These are phyloP conservation scores for Azolla pinnata DNA, from an alignment of 75 land plant genomes.

Conservation along the genomic window DNA sequence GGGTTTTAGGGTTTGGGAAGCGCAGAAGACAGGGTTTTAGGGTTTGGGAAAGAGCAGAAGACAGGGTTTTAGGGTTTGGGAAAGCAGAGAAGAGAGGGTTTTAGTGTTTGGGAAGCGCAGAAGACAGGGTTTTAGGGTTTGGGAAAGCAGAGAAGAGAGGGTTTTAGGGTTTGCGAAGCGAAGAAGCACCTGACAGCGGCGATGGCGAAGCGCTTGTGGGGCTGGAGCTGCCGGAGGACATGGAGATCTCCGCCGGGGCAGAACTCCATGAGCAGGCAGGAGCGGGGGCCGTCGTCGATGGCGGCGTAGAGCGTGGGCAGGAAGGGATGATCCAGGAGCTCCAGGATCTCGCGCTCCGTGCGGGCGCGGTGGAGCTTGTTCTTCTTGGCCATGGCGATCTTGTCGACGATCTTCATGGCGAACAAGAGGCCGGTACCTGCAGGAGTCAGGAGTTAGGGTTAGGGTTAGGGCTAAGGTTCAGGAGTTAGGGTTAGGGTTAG, in stretches of 20 bases:
- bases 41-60: too few species aligned
- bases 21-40: too few species aligned
- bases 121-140: too few species aligned
- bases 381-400: slow-evolving; percentile 35
- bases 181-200: slow-evolving; percentile 63
- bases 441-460: too few species aligned
- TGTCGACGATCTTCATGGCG: slow-evolving; percentile 78
- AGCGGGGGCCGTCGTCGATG: slow-evolving; percentile 34
- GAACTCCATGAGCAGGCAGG: slow-evolving; percentile 59
- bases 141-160: too few species aligned
- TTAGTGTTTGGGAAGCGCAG: too few species aligned
- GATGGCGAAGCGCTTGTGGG: slow-evolving; percentile 40
- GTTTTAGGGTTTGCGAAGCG: too few species aligned
- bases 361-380: slow-evolving; percentile 43
- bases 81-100: too few species aligned
- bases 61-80: too few species aligned
- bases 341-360: slow-evolving; percentile 61
- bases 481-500: too few species aligned
- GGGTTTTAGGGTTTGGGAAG: too few species aligned
- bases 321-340: slow-evolving; percentile 57
- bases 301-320: slow-evolving; percentile 51
- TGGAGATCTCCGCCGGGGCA: slow-evolving; percentile 85
- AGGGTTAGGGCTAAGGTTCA: too few species aligned
- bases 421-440: slow-evolving; percentile 24
- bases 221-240: slow-evolving; percentile 58